phyloP scores from a whole-genome alignment of 768 basidiomycete species.

The Rhodotorula diobovata region DNA sequence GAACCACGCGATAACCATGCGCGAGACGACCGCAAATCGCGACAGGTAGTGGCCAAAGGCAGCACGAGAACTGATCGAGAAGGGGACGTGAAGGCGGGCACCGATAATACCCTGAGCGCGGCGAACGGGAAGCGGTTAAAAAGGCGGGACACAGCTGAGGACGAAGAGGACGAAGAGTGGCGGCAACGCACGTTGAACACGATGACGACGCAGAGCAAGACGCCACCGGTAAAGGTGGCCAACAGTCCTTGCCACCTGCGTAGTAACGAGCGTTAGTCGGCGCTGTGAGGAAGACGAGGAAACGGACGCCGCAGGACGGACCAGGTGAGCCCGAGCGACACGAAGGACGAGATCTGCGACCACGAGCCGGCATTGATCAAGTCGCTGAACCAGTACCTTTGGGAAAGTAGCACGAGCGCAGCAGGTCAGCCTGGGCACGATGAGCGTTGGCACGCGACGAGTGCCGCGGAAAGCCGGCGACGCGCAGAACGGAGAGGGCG shows the following conservation, averaged over 20 bases:
- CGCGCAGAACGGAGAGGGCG: too few species aligned
- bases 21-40: constrained; percentile 27
- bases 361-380: constrained; percentile 18
- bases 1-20: constrained; percentile 34
- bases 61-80: constrained; percentile 25
- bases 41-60: constrained; percentile 25
- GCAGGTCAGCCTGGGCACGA: too few species aligned
- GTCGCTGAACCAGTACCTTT: constrained; percentile 26
- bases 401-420: neutral
- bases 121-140: neutral
- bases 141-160: neutral
- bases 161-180: neutral
- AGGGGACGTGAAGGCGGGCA: constrained; percentile 23
- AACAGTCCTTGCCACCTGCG: constrained; percentile 29
- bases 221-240: constrained; percentile 29
- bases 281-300: too few species aligned
- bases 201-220: constrained; percentile 21
- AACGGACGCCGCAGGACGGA: neutral
- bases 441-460: too few species aligned
- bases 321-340: constrained; percentile 19
- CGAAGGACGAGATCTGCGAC: constrained; percentile 25
- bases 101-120: constrained; percentile 5
- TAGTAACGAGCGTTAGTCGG: neutral
- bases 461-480: too few species aligned
- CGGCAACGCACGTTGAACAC: constrained; percentile 13